Evolutionary conservation across 1,139 yeast genomes (phyloP).

Genomic region (Candida sp.): DNA sequence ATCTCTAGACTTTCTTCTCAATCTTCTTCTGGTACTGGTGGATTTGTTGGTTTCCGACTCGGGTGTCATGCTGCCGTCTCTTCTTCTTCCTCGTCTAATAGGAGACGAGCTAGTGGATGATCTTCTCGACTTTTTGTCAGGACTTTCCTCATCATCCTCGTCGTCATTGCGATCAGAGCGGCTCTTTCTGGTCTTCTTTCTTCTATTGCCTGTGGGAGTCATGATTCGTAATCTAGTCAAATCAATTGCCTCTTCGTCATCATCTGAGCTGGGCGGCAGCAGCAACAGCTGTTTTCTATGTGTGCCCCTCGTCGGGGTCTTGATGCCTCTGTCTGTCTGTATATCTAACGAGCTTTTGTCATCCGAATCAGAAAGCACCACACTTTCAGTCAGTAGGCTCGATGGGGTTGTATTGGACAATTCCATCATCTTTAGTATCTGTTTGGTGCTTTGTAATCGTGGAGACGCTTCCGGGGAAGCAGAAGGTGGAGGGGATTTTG

Average conservation of each 20-base stretch:
- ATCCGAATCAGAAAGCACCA: constrained; percentile 43
- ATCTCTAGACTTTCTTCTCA: constrained; percentile 32
- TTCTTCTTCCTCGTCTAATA: constrained; percentile 5
- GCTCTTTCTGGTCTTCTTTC: constrained; percentile 1
- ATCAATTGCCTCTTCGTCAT: constrained; percentile 13
- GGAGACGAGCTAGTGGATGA: constrained; percentile 2
- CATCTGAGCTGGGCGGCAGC: constrained; percentile 12
- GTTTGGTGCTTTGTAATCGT: constrained; percentile 8
- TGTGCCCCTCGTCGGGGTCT: constrained; percentile 8
- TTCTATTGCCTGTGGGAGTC: constrained; percentile 3
- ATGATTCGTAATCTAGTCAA: constrained; percentile 1
- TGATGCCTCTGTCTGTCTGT: constrained; percentile 1
- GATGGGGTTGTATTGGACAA: not conserved
- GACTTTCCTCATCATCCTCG: constrained; percentile 4
- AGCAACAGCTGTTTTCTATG: not conserved
- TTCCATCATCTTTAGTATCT: constrained; percentile 4
- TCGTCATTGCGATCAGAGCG: not conserved
- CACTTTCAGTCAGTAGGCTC: constrained; percentile 27
- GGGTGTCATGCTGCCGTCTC: constrained; percentile 14
- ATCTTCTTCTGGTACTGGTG: constrained; percentile 27
- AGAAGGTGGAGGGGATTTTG: constrained; percentile 9
- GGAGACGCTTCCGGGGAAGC: constrained; percentile 23
- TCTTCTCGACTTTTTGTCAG: constrained; percentile 4
- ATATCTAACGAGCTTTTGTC: constrained; percentile 35
- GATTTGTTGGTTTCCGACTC: constrained; percentile 17